phyloP scores from a whole-genome alignment of 2,329 filamentous ascomycete species.

The Alternaria brassicae region DNA sequence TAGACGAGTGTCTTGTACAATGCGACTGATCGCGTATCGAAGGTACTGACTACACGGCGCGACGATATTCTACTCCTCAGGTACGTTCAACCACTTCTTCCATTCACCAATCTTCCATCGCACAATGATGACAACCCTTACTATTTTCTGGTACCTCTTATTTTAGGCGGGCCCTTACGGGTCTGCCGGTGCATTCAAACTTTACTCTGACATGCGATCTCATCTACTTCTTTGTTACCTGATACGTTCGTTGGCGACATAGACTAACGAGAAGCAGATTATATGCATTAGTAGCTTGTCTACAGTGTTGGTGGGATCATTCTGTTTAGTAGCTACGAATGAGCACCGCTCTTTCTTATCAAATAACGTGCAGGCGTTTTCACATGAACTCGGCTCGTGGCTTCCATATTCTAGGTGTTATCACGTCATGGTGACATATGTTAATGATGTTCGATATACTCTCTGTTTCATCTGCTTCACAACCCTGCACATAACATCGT shows the following conservation, averaged over 20 bases:
- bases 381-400: background rate
- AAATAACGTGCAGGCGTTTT: background rate
- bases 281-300: background rate
- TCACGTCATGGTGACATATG: background rate
- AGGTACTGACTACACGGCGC: constrained; percentile 38
- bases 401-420: background rate
- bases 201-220: constrained; percentile 43
- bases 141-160: constrained; percentile 86
- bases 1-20: background rate
- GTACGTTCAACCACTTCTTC: background rate
- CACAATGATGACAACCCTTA: constrained; percentile 30
- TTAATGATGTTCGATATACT: constrained; percentile 1
- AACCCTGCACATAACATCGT: background rate
- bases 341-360: background rate
- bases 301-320: background rate
- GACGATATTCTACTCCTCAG: background rate
- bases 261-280: constrained; percentile 18
- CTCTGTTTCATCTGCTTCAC: background rate
- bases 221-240: constrained; percentile 5
- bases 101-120: background rate
- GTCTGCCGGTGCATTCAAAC: constrained; percentile 46
- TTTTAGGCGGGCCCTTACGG: constrained; percentile 40
- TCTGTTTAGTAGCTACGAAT: background rate
- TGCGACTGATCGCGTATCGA: constrained; percentile 21
- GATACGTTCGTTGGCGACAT: constrained; percentile 1